These are phyloP conservation scores for Penstemon eatonii DNA, from an alignment of 257 asterid species.

Conservation along the genomic window DNA sequence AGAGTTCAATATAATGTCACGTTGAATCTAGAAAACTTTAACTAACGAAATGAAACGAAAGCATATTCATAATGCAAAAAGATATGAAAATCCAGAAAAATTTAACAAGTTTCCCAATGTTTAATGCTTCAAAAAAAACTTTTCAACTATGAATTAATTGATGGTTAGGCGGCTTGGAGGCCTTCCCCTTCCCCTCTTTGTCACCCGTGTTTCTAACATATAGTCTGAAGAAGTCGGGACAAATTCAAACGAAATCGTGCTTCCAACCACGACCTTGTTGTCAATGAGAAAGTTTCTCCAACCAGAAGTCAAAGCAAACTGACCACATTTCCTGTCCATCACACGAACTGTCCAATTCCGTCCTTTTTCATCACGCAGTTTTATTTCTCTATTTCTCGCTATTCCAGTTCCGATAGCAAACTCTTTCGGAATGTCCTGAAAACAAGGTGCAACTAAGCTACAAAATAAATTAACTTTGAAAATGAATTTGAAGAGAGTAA, in stretches of 20 bases:
- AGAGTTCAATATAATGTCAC: too few species aligned
- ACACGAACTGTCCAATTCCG: constrained; percentile 17
- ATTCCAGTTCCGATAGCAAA: background rate
- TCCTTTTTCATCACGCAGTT: background rate
- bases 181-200: background rate
- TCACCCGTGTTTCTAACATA: background rate
- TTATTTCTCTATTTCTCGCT: background rate
- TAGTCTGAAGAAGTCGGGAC: background rate
- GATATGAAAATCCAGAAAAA: too few species aligned
- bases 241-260: constrained; percentile 7
- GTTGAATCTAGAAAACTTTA: too few species aligned
- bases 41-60: too few species aligned
- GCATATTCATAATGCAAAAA: too few species aligned
- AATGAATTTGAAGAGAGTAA: background rate
- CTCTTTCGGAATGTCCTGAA: constrained; percentile 15
- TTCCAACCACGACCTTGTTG: background rate
- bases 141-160: background rate
- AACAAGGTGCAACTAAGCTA: too few species aligned
- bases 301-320: background rate
- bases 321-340: background rate
- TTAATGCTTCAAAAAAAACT: too few species aligned
- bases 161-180: background rate
- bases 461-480: too few species aligned
- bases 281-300: constrained; percentile 16
- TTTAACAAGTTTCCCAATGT: background rate